phyloP scores from a whole-genome alignment of 139 green algal genomes.

The Auxenochlorella pyrenoidosa region DNA sequence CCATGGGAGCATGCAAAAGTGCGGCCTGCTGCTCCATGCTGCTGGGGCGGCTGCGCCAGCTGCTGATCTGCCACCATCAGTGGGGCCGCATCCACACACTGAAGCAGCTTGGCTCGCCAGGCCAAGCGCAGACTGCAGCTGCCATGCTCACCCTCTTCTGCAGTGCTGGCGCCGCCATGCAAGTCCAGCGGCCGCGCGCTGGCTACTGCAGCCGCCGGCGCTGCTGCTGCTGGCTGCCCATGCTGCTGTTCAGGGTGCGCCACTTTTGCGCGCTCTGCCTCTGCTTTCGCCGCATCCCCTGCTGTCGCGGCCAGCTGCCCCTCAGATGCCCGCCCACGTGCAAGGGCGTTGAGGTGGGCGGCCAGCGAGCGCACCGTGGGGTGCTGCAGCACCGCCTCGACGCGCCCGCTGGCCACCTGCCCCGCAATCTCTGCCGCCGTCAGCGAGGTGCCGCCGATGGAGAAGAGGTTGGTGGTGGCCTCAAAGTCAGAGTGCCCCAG shows the following conservation, averaged over 20 bases:
- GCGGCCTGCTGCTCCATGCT: not conserved
- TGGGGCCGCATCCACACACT: conserved; percentile 45
- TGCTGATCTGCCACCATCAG: not conserved
- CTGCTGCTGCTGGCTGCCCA: not conserved
- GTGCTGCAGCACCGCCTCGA: conserved; percentile 37
- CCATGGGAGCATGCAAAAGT: conserved; percentile 64
- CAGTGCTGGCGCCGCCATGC: not conserved
- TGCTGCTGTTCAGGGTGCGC: no score
- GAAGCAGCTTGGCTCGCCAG: conserved; percentile 32
- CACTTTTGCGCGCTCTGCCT: no score
- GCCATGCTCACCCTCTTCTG: not conserved
- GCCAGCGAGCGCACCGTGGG: conserved; percentile 37
- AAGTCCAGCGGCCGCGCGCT: not conserved
- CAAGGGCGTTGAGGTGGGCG: not conserved
- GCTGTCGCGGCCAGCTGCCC: not conserved
- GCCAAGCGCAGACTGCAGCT: not conserved
- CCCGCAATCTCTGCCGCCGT: conserved; percentile 40
- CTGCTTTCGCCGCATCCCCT: no score
- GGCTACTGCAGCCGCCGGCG: not conserved
- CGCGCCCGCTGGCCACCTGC: conserved; percentile 27
- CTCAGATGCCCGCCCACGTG: not conserved
- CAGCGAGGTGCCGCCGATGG: conserved; percentile 54
- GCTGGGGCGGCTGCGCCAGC: not conserved
- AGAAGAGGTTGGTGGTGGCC: conserved; percentile 57
- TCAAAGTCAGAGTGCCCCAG: conserved; percentile 41